Conservation (phyloP, 139 green algal genomes). For the Medakamo hakoo region DNA sequence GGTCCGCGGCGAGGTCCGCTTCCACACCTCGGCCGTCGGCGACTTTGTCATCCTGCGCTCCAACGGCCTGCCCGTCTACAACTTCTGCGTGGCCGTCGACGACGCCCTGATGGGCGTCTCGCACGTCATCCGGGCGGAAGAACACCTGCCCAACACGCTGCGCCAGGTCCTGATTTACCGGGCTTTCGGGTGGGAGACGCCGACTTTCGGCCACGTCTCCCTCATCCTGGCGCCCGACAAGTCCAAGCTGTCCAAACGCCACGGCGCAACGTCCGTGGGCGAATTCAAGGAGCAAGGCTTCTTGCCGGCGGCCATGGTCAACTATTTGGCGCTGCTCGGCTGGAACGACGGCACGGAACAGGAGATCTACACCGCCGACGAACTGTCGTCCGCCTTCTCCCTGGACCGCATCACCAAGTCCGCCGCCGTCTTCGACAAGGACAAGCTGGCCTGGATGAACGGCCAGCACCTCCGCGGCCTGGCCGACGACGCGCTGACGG, state of each 20-base stretch:
- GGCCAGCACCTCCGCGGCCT: slow-evolving; percentile 70
- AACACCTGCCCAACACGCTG: slow-evolving; percentile 98
- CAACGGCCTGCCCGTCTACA: slow-evolving; percentile 97
- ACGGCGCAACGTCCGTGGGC: slow-evolving; percentile 91
- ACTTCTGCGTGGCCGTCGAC: slow-evolving; percentile 98
- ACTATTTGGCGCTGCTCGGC: slow-evolving; percentile 90
- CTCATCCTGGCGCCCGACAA: slow-evolving; percentile 97
- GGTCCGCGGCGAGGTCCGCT: slow-evolving; percentile 78
- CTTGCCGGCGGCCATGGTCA: slow-evolving; percentile 84
- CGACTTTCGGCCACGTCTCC: slow-evolving; percentile 81
- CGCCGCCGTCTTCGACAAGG: slow-evolving; percentile 87
- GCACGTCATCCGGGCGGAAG: slow-evolving; percentile 92
- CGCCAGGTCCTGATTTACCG: slow-evolving; percentile 87
- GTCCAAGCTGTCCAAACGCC: slow-evolving; percentile 92
- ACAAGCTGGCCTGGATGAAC: slow-evolving; percentile 80
- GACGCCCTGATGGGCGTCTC: slow-evolving; percentile 93
- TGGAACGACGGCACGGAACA: slow-evolving; percentile 99
- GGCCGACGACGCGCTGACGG: slow-evolving; percentile 27
- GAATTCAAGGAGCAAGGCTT: slow-evolving; percentile 87
- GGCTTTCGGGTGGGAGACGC: slow-evolving; percentile 68
- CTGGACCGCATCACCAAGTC: slow-evolving; percentile 92
- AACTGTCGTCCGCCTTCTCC: slow-evolving; percentile 47
- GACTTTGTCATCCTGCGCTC: slow-evolving; percentile 96
- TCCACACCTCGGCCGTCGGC: slow-evolving; percentile 93
- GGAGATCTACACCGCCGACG: slow-evolving; percentile 66